These are phyloP conservation scores for Macrocybe sp. DNA, from an alignment of 1,284 basidiomycete genomes.

Conservation along the genomic window DNA sequence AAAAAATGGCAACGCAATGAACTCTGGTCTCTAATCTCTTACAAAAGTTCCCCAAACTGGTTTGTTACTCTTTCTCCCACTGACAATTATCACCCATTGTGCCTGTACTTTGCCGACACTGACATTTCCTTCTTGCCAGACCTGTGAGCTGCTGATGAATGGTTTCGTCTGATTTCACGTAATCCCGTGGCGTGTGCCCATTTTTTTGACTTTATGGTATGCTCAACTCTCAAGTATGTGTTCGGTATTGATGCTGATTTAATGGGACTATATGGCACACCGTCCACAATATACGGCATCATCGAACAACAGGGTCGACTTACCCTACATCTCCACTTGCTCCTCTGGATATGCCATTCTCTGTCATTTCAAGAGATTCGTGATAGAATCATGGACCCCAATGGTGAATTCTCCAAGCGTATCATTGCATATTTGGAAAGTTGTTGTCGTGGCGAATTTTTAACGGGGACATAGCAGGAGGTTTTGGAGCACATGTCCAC, in stretches of 20 bases:
- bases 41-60: slow-evolving; percentile 28
- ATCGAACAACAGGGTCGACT: slow-evolving; percentile 32
- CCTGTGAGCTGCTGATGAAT: slow-evolving; percentile 4
- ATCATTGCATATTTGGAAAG: slow-evolving; percentile 21
- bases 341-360: slow-evolving; percentile 24
- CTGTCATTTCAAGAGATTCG: slow-evolving; percentile 22
- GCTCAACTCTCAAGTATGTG: slow-evolving; percentile 26
- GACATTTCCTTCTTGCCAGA: slow-evolving; percentile 14
- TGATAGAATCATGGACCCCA: slow-evolving; percentile 16
- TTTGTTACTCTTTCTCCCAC: slow-evolving; percentile 32
- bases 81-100: slow-evolving; percentile 25
- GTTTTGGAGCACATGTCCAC: slow-evolving; percentile 3
- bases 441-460: slow-evolving; percentile 16
- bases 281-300: slow-evolving; percentile 28
- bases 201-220: slow-evolving; percentile 26
- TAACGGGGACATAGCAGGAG: slow-evolving; percentile 7
- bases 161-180: slow-evolving; percentile 14
- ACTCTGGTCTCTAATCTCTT: slow-evolving; percentile 28
- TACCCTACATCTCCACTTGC: slow-evolving; percentile 28
- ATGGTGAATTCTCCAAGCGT: slow-evolving; percentile 15
- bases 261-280: slow-evolving; percentile 26
- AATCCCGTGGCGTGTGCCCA: slow-evolving; percentile 28
- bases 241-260: slow-evolving; percentile 17
- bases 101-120: slow-evolving; percentile 23
- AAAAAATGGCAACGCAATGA: slow-evolving; percentile 33